Evolutionary conservation across 331 rosid species (phyloP).

Genomic region (Ulmus americana): DNA sequence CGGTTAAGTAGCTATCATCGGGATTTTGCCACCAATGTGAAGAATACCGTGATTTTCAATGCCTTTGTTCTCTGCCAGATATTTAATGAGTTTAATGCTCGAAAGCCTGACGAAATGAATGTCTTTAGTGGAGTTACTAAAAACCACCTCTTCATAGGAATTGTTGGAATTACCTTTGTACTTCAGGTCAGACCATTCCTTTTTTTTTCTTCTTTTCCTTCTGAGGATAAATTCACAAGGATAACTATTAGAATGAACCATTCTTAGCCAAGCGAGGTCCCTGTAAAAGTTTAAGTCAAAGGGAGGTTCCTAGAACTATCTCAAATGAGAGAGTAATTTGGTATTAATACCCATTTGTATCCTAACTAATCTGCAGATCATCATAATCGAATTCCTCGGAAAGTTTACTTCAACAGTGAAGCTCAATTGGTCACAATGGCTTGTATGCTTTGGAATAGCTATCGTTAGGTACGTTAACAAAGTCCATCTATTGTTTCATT

Average conservation of each 20-base stretch:
- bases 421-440: slow-evolving; percentile 62
- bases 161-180: slow-evolving; percentile 53
- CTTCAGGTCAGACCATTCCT: slow-evolving; percentile 57
- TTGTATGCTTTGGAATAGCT: slow-evolving; percentile 47
- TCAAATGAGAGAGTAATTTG: not conserved
- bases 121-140: slow-evolving; percentile 70
- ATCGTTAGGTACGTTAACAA: slow-evolving; percentile 45
- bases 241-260: no score
- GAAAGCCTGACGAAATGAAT: slow-evolving; percentile 88
- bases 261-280: no score
- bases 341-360: not conserved
- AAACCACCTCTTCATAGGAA: slow-evolving; percentile 71
- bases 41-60: slow-evolving; percentile 82
- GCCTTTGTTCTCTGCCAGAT: slow-evolving; percentile 93
- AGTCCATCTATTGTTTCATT: not conserved
- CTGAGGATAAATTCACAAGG: not conserved
- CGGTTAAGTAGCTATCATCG: slow-evolving; percentile 21
- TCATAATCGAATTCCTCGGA: slow-evolving; percentile 76
- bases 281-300: no score
- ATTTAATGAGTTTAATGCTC: slow-evolving; percentile 92
- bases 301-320: no score
- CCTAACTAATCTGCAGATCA: slow-evolving; percentile 38
- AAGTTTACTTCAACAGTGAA: slow-evolving; percentile 60
- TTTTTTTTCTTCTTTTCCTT: not conserved
- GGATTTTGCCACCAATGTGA: slow-evolving; percentile 35